Evolutionary conservation across 2,329 filamentous ascomycete genomes (phyloP), one percentile per base, ranked within the genome.

Genomic region (Penicillium sp.): DNA sequence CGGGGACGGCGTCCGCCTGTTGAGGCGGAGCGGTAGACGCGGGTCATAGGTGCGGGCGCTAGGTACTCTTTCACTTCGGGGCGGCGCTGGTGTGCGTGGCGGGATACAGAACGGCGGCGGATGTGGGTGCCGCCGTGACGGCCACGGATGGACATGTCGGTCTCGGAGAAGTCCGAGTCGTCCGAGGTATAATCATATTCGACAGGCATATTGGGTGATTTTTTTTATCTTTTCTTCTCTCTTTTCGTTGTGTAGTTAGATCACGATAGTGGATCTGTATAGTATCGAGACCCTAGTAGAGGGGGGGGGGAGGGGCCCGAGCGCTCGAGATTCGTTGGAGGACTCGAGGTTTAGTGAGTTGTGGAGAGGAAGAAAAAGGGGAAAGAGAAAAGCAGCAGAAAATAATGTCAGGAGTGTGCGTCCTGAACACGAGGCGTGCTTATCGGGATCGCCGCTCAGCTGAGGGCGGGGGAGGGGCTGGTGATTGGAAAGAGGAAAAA

Each of bases 81-180:
- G 47, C 9, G 65, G 11, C 67, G 68, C 22, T 52, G 62, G 27
- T 67, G 73, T 46, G 31, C 31, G 31, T 64, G 65, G 31, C 72
- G 73, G 24, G 74, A 76, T 42, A 65, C 48, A 24, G 73, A 75
- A 46, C 72, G 73, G 33, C 64, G 66, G 29, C 66, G 64, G 44
- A 69, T 46, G 16, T 58, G 52, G 22, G 66, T 60, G 44, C 58
- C 64, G 21, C 60, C 61, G 39, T 61, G 60, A 24, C 60, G 66
- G 53, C 67, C 65, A 13, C 51, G 59, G 54, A 73, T 66, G 24
- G 72, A 75, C 54, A 70, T 44, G 44, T 76, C 73, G 13, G 72
- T 70, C 57, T 76, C 73, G 26, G 71, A 72, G 52, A 63, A 71
- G 3, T 73, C 72, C 22, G 69, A 65, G 31, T 72, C 70, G 16